Conservation (phyloP, 1,139 yeast species). For the Hemisphaericaspora xylanilytica region DNA sequence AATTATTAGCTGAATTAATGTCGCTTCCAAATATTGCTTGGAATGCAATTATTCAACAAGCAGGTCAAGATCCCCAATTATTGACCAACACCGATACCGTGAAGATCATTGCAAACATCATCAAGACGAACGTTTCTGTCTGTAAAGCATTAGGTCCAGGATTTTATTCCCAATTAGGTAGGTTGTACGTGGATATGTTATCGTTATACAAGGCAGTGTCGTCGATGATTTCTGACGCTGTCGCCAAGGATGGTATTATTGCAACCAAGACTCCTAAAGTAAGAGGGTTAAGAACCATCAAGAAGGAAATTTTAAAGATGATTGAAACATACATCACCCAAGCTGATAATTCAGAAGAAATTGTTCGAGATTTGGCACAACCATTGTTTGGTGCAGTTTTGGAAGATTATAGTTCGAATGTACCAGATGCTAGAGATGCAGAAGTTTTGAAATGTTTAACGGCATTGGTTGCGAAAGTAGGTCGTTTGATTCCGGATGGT, state of each 20-base stretch:
- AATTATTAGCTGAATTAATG: conserved; percentile 78
- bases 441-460: conserved; percentile 95
- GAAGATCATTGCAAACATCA: conserved; percentile 86
- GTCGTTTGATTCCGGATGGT: conserved; percentile 85
- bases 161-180: conserved; percentile 83
- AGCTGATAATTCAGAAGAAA: conserved; percentile 83
- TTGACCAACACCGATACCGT: conserved; percentile 84
- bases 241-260: conserved; percentile 75
- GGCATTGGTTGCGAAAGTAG: conserved; percentile 83
- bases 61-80: conserved; percentile 84
- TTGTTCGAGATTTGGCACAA: conserved; percentile 78
- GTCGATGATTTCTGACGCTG: conserved; percentile 79
- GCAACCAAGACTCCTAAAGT: conserved; percentile 96
- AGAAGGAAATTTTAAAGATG: conserved; percentile 87
- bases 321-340: conserved; percentile 85
- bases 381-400: conserved; percentile 83
- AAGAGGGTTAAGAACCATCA: conserved; percentile 91
- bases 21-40: conserved; percentile 91
- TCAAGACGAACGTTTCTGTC: conserved; percentile 92
- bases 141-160: conserved; percentile 93
- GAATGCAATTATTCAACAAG: conserved; percentile 83
- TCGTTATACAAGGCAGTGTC: conserved; percentile 88
- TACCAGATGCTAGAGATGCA: conserved; percentile 96
- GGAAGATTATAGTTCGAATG: conserved; percentile 84
- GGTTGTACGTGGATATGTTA: conserved; percentile 86